Evolutionary conservation across 495 filamentous ascomycete genomes (phyloP).

Genomic region (Penicillium samsonianum): DNA sequence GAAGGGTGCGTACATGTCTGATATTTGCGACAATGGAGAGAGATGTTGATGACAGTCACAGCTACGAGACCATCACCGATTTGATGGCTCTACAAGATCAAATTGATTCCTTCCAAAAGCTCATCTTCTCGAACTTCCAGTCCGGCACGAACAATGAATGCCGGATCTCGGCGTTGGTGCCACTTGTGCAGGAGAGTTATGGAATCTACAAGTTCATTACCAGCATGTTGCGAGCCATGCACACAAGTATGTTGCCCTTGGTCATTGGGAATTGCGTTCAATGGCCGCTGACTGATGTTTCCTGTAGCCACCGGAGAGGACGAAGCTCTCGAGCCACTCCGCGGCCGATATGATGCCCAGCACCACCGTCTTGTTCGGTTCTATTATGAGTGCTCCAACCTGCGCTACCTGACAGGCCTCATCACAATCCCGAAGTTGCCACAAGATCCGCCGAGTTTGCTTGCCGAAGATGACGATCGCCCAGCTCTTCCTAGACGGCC

Average conservation of each 20-base stretch:
- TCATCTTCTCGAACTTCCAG: slow-evolving; percentile 95
- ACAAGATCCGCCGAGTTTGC: slow-evolving; percentile 85
- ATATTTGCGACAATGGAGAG: not conserved
- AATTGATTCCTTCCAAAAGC: slow-evolving; percentile 96
- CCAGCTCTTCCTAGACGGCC: slow-evolving; percentile 84
- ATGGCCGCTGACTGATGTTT: slow-evolving; percentile 16
- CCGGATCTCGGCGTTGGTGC: slow-evolving; percentile 89
- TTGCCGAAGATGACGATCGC: slow-evolving; percentile 78
- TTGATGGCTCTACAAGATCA: slow-evolving; percentile 96
- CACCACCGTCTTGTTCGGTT: slow-evolving; percentile 95
- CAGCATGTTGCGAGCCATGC: slow-evolving; percentile 95
- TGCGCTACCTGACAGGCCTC: slow-evolving; percentile 91
- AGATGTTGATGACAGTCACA: slow-evolving; percentile 28
- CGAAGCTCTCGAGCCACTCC: slow-evolving; percentile 88
- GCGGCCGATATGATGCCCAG: slow-evolving; percentile 87
- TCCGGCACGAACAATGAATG: slow-evolving; percentile 92
- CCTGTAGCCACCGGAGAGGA: slow-evolving; percentile 81
- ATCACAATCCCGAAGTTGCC: slow-evolving; percentile 96
- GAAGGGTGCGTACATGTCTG: slow-evolving; percentile 61
- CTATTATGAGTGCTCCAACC: slow-evolving; percentile 98
- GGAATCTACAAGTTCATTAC: slow-evolving; percentile 97
- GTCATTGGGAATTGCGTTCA: not conserved
- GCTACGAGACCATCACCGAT: slow-evolving; percentile 94
- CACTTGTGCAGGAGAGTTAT: slow-evolving; percentile 95
- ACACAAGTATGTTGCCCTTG: slow-evolving; percentile 68